A percentile compares a stretch with the other conserved stretches of the same genome.
Conservation (phyloP, 306 rosid genomes). For the Rosa multiflora region DNA sequence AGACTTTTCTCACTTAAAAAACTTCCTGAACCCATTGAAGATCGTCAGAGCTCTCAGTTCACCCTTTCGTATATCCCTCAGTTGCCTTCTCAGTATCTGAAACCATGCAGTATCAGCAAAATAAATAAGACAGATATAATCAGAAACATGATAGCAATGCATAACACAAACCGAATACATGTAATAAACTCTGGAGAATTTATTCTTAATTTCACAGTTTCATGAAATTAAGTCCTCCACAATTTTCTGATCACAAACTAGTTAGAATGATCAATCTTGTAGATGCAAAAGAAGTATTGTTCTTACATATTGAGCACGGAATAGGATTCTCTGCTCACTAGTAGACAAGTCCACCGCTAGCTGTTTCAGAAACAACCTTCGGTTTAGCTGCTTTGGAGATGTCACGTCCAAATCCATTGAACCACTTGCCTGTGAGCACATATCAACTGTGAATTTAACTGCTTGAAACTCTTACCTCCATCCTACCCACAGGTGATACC, state of each 20-base stretch:
- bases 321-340: slow-evolving; percentile 80
- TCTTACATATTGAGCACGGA: slow-evolving; percentile 92
- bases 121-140: not conserved
- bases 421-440: slow-evolving; percentile 75
- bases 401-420: slow-evolving; percentile 89
- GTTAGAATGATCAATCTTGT: slow-evolving; percentile 7
- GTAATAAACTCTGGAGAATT: not conserved
- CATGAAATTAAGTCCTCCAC: not conserved
- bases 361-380: slow-evolving; percentile 84
- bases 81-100: slow-evolving; percentile 77
- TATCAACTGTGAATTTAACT: not conserved
- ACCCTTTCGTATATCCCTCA: slow-evolving; percentile 80
- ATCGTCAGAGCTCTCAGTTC: slow-evolving; percentile 74
- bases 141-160: not conserved
- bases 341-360: slow-evolving; percentile 83
- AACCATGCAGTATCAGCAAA: slow-evolving; percentile 17
- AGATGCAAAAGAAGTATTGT: not conserved
- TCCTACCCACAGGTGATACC: not conserved
- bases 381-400: slow-evolving; percentile 86
- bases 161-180: not conserved
- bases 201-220: not conserved
- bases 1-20: slow-evolving; percentile 54
- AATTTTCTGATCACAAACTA: not conserved
- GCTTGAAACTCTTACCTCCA: not conserved
- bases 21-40: slow-evolving; percentile 66